Base-by-base conservation (phyloP, 768 basidiomycete species). In the Amanita jacksonii region DNA sequence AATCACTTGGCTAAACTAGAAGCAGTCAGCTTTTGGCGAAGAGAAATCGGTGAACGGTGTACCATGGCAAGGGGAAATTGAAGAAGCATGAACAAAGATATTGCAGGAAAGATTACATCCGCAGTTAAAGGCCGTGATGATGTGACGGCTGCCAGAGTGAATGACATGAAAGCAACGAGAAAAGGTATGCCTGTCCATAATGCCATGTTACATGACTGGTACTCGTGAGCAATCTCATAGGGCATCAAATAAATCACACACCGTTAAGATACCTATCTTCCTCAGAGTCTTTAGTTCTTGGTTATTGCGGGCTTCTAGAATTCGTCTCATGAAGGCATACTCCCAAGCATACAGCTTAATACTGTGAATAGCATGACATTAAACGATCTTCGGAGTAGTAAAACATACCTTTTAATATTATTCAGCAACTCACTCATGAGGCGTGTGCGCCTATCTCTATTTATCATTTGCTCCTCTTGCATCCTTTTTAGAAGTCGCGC, bases 311-410 rank as follows among this genome's bases (percentile, higher is more conserved):
- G 92, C 84, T 16, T 76, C 69, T n/a, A 81, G 62, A 23, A 98
- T 73, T 44, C 79, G 81, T 39, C 80, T 71, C 22, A 87, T 73
- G 56, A 98, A 97, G 3, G 87, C 83, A 53, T 82, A 77, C 63
- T 98, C 94, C 94, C 94, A 98, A 2, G 86, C 88, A 60, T 94
- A 94, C 3, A 92, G 64, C 57, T 92, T 90, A 59, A 92, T 88
- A 50, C 85, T 87, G 47, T 2, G 19, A n/a, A n/a, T 22, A 4
- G 32, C 52, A 41, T 45, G 25, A 8, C 25, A 3, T 8, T 15
- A 12, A 23, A 28, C 27, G 27, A 28, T 8, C 16, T 19, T 23
- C 23, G 13, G 28, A 16, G 31, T 23, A 38, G 35, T 8, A 20
- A 10, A 10, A 19, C 49, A 20, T 31, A 77, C 82, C 81, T 89